Percentiles rank a stretch among this genome's conserved stretches.
These are phyloP conservation scores for Sordaria brevicollis DNA, from an alignment of 495 filamentous ascomycete species.

Conservation along the genomic window DNA sequence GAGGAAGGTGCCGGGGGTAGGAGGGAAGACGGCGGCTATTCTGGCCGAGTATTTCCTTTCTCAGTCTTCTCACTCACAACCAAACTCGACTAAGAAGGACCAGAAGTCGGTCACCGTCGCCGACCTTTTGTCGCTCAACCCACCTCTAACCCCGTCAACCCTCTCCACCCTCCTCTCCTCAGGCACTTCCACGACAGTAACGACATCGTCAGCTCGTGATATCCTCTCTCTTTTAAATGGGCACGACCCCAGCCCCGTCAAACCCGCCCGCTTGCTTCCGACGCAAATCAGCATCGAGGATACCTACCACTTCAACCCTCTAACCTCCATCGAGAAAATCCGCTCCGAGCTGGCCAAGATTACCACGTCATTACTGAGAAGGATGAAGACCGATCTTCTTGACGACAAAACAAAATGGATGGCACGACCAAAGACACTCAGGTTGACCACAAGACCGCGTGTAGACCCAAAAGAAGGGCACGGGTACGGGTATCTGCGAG, in stretches of 20 bases:
- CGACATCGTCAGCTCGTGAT: no score
- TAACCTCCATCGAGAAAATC: conserved; percentile 52
- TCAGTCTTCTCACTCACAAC: conserved; percentile 23
- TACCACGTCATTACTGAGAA: conserved; percentile 56
- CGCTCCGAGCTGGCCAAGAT: conserved; percentile 51
- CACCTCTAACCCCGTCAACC: conserved; percentile 46
- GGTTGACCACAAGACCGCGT: conserved; percentile 63
- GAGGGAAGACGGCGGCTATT: conserved; percentile 62
- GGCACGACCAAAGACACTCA: conserved; percentile 48
- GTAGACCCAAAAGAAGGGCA: conserved; percentile 26
- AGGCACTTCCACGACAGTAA: conserved; percentile 57
- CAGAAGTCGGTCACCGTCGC: conserved; percentile 52
- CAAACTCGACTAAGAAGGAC: conserved; percentile 19
- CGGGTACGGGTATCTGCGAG: conserved; percentile 46
- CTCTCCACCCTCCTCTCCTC: conserved; percentile 57
- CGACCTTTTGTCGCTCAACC: conserved; percentile 47
- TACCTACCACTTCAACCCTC: conserved; percentile 48
- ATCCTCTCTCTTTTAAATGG: conserved; percentile 42
- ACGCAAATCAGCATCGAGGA: conserved; percentile 93
- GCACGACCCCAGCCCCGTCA: conserved; percentile 55
- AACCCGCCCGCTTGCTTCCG: conserved; percentile 59
- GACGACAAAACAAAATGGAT: conserved; percentile 21
- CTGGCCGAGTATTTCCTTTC: conserved; percentile 53
- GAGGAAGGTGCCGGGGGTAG: conserved; percentile 78
- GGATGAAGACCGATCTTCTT: conserved; percentile 69